Evolutionary conservation across 371 early-diverging fungal species (phyloP), one percentile per base, ranked within the genome.

Genomic region (Sporodiniella umbellata): DNA sequence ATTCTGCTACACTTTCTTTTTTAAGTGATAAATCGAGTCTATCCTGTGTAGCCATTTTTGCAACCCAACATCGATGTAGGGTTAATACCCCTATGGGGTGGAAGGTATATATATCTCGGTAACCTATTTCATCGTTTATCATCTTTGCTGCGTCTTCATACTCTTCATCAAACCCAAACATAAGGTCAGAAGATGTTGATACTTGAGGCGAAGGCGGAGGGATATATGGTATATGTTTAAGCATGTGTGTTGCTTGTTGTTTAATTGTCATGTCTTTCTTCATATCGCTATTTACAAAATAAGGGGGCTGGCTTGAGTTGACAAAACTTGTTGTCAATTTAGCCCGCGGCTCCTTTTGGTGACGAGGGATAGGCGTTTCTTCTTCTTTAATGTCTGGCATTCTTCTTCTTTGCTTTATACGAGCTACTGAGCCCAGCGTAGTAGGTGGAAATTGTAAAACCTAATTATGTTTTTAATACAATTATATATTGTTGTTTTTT

Each of bases 1-100:
- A 83, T 47, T 83, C 83, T 7, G 79, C 83, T 0, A 83, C 70
- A 60, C 81, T 81, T 45, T 79, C 81, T 53, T 79, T 72, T 35
- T 73, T 71, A 23, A 83, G 47, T 8, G 66, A 66, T 38, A 83
- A 45, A 21, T 80, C 80, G 8, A 70, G 49, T 11, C 74, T 75
- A 44, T 78, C 83, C 22, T 79, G 53, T 2, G 62, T 64, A 2
- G 70, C 63, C 4, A 64, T 70, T 37, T 72, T 76, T 33, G 68
- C 72, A n/a, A 80, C 61, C 80, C 83, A 83, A 51, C 77, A 79
- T 11, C 83, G 75, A 54, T 80, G 81, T 3, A 83, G 48, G 2
- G 83, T 83, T 15, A 83, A 60, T 8, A 80, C 62, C 23, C 83
- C 83, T 1, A 62, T 48, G 0, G 83, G 83, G 51, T 80, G 81